Evolutionary conservation across 1,284 basidiomycete genomes (phyloP).

Genomic region (Wolfiporia cocos): DNA sequence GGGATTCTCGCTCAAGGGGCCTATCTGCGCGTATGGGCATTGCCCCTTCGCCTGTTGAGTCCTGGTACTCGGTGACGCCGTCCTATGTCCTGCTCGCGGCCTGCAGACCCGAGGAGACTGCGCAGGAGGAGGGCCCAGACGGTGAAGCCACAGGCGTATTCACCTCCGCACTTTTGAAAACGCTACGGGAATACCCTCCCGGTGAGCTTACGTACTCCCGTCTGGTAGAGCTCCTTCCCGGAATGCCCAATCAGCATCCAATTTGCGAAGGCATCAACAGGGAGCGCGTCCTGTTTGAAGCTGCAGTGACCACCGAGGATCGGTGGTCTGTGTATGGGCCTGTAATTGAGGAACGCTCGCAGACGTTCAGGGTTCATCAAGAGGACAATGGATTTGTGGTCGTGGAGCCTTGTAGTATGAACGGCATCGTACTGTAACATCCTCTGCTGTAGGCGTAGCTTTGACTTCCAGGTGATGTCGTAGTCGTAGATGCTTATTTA

Average conservation of each 20-base stretch:
- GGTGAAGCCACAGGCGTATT: neutral
- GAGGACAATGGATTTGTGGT: too few species aligned
- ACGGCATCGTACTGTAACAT: too few species aligned
- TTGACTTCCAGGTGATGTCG: too few species aligned
- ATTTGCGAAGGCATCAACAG: slow-evolving; percentile 1
- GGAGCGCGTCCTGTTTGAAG: neutral
- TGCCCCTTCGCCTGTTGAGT: neutral
- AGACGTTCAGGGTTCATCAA: too few species aligned
- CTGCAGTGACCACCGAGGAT: too few species aligned
- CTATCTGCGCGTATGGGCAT: neutral
- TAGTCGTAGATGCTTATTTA: too few species aligned
- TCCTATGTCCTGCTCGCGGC: neutral
- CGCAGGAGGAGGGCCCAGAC: neutral
- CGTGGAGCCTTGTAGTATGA: too few species aligned
- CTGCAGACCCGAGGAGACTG: neutral
- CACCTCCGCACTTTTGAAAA: neutral
- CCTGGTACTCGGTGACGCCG: neutral
- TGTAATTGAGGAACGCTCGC: too few species aligned
- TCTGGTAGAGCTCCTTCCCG: neutral
- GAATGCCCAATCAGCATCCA: neutral
- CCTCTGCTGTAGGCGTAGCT: too few species aligned
- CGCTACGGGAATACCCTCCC: neutral
- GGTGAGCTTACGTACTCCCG: neutral
- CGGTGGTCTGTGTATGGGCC: too few species aligned
- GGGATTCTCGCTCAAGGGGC: too few species aligned